Evolutionary conservation across 305 asterid genomes (phyloP).

Genomic region (Fraxinus latifolia): DNA sequence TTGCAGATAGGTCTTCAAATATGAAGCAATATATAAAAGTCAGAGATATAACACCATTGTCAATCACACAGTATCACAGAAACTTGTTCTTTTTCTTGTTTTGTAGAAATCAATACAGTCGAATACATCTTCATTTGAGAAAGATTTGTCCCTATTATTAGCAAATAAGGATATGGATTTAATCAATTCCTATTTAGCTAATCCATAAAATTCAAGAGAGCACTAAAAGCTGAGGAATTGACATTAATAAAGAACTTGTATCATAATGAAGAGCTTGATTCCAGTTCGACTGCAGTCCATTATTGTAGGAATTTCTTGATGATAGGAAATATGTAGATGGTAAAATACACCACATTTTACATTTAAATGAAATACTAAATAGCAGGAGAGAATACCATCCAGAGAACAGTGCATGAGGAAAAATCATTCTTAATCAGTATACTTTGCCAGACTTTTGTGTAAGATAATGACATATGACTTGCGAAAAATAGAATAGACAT

Average conservation of each 20-base stretch:
- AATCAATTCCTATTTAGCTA: not conserved
- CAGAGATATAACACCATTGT: not conserved
- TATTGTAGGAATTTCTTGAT: not conserved
- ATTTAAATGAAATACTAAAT: not conserved
- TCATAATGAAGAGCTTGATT: not conserved
- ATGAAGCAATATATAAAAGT: constrained; percentile 10
- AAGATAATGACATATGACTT: not conserved
- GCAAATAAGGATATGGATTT: not conserved
- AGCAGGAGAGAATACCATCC: not conserved
- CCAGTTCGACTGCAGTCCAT: not conserved
- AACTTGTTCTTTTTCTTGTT: not conserved
- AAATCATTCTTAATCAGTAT: not conserved
- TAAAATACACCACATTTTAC: not conserved
- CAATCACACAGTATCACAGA: not conserved
- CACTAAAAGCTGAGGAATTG: not conserved
- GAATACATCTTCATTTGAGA: not conserved
- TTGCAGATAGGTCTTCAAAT: constrained; percentile 67
- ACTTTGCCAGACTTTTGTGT: not conserved
- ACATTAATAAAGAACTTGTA: not conserved
- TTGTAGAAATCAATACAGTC: not conserved
- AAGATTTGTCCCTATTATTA: not conserved
- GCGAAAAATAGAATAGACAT: not conserved
- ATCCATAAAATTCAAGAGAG: not conserved
- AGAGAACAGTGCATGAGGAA: not conserved
- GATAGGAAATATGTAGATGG: not conserved